Evolutionary conservation across 2,329 filamentous ascomycete species (phyloP).

Genomic region (Talaromyces albobiverticillius): DNA sequence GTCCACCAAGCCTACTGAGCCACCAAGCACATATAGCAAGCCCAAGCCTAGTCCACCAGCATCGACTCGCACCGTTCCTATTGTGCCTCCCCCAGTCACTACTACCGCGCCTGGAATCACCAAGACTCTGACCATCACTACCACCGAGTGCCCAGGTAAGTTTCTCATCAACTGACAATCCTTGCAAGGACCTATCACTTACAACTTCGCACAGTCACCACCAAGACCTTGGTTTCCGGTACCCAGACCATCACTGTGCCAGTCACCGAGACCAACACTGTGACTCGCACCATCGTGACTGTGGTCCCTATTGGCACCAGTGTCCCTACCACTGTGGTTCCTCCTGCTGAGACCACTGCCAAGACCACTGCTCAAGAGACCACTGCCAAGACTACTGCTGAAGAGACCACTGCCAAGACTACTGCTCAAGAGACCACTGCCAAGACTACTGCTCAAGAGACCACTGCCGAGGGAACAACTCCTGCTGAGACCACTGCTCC

Average conservation of each 20-base stretch:
- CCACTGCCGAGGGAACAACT: not conserved
- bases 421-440: not conserved
- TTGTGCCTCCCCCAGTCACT: conserved; percentile 23
- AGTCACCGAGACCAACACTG: conserved; percentile 14
- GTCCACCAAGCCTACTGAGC: not conserved
- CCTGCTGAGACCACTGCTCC: not conserved
- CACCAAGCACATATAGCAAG: conserved; percentile 7
- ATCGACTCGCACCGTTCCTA: conserved; percentile 17
- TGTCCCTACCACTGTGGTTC: conserved; percentile 1
- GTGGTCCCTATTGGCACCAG: conserved; percentile 13
- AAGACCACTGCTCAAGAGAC: not conserved
- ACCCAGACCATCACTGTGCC: conserved; percentile 14
- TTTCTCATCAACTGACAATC: not conserved
- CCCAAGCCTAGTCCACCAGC: conserved; percentile 12
- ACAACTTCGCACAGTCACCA: conserved; percentile 6
- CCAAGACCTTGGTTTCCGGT: conserved; percentile 15
- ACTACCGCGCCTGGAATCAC: conserved; percentile 6
- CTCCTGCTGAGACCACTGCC: not conserved
- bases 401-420: not conserved
- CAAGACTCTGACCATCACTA: conserved; percentile 29
- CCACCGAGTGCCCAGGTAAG: conserved; percentile 34
- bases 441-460: not conserved
- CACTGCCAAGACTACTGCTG: not conserved
- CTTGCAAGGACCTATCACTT: not conserved
- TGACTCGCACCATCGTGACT: conserved; percentile 15